A percentile compares a stretch with the other conserved stretches of the same genome.
These are phyloP conservation scores for Spatholobus suberectus DNA, from an alignment of 306 rosid genomes.

Conservation along the genomic window DNA sequence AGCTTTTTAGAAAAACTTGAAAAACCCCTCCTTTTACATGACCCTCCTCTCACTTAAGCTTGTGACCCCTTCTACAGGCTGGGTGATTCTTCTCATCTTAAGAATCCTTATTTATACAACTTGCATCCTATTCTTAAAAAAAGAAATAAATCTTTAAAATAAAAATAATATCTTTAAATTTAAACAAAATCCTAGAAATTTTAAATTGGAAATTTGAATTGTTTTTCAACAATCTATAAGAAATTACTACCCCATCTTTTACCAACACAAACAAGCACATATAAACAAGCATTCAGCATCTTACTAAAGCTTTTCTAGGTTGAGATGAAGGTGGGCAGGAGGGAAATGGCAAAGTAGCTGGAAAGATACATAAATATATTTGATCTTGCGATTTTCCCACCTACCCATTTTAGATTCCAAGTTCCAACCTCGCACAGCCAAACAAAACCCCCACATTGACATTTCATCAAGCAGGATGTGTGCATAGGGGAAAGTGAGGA, in stretches of 20 bases:
- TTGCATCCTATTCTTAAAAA: no score
- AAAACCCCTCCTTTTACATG: no score
- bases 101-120: no score
- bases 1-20: no score
- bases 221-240: no score
- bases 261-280: neutral
- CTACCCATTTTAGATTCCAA: constrained; percentile 11
- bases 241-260: neutral
- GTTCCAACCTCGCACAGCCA: neutral
- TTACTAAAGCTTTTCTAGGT: neutral
- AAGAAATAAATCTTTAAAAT: no score
- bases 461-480: constrained; percentile 56
- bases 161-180: no score
- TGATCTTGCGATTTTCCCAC: neutral
- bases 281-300: constrained; percentile 6
- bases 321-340: neutral
- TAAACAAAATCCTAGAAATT: no score
- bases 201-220: no score
- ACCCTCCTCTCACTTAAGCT: no score
- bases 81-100: no score
- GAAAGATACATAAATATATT: neutral
- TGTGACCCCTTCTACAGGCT: no score
- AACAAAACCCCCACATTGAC: constrained; percentile 36
- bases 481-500: constrained; percentile 39
- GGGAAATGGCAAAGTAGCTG: neutral